Evolutionary conservation across 352 stramenopile genomes (phyloP).

Genomic region (Pythium aphanidermatum): DNA sequence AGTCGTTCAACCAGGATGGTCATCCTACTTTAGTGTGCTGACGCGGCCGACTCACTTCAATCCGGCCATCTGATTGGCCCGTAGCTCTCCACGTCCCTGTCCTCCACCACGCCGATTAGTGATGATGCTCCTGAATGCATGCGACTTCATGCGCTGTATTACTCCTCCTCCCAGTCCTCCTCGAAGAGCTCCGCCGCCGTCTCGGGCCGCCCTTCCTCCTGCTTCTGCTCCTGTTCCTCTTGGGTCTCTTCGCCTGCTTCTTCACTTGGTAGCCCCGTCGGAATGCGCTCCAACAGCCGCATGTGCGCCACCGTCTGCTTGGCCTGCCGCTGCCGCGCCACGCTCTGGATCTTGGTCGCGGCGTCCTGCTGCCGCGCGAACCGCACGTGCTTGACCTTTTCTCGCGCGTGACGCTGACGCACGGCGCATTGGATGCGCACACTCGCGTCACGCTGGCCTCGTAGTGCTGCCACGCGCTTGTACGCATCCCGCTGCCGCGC

Average conservation of each 20-base stretch:
- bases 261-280: conserved; percentile 19
- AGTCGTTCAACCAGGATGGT: neutral
- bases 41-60: neutral
- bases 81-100: no score
- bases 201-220: conserved; percentile 22
- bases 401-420: conserved; percentile 24
- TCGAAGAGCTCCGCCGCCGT: conserved; percentile 60
- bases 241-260: neutral
- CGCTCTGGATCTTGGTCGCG: conserved; percentile 27
- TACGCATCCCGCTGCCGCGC: conserved; percentile 28
- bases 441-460: conserved; percentile 17
- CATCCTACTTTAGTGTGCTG: neutral
- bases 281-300: conserved; percentile 21
- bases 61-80: neutral
- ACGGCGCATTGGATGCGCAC: conserved; percentile 50
- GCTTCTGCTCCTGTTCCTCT: neutral
- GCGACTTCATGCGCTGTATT: conserved; percentile 3
- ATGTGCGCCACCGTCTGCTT: conserved; percentile 28
- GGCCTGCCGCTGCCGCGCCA: conserved; percentile 39
- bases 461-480: conserved; percentile 7
- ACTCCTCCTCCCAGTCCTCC: conserved; percentile 34
- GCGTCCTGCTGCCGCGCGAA: conserved; percentile 15
- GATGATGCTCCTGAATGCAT: no score
- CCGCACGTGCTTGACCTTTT: conserved; percentile 25
- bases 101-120: no score